Evolutionary conservation across 2,329 filamentous ascomycete genomes (phyloP).

Genomic region (Aspergillus sp.): DNA sequence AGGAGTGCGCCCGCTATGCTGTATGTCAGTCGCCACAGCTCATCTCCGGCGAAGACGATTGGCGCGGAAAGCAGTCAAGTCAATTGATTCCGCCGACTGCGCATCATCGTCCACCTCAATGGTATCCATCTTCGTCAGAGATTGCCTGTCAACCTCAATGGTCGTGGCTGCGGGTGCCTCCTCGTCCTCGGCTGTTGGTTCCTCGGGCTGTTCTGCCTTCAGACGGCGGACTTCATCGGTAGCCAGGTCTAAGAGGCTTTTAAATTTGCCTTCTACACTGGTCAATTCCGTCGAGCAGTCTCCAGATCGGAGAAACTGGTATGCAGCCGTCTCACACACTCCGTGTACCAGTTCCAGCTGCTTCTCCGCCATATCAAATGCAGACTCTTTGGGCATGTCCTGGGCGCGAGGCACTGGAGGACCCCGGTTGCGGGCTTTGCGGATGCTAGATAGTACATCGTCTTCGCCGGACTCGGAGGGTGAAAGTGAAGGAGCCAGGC

Average conservation of each 20-base stretch:
- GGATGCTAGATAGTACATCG: slow-evolving; percentile 23
- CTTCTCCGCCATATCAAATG: slow-evolving; percentile 75
- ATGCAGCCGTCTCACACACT: slow-evolving; percentile 81
- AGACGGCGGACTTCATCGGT: slow-evolving; percentile 61
- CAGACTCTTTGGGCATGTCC: slow-evolving; percentile 54
- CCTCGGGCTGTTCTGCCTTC: slow-evolving; percentile 50
- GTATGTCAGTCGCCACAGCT: not conserved
- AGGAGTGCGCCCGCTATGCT: slow-evolving; percentile 7
- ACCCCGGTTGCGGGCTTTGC: slow-evolving; percentile 28
- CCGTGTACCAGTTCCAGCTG: slow-evolving; percentile 76
- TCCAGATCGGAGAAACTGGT: slow-evolving; percentile 85
- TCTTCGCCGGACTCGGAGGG: slow-evolving; percentile 9
- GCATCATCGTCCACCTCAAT: slow-evolving; percentile 25
- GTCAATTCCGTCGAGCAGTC: slow-evolving; percentile 77
- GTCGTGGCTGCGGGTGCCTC: slow-evolving; percentile 2
- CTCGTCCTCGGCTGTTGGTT: slow-evolving; percentile 24
- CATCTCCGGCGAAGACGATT: slow-evolving; percentile 15
- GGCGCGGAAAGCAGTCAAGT: slow-evolving; percentile 22
- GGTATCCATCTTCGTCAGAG: slow-evolving; percentile 8
- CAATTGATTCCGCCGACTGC: slow-evolving; percentile 21
- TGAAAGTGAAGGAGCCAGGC: not conserved
- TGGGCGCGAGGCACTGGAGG: slow-evolving; percentile 50
- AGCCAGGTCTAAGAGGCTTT: slow-evolving; percentile 63
- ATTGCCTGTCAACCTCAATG: slow-evolving; percentile 5
- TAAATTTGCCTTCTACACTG: slow-evolving; percentile 67